These are phyloP conservation scores for Fragaria nilgerrensis DNA, from an alignment of 306 rosid genomes.

Conservation along the genomic window DNA sequence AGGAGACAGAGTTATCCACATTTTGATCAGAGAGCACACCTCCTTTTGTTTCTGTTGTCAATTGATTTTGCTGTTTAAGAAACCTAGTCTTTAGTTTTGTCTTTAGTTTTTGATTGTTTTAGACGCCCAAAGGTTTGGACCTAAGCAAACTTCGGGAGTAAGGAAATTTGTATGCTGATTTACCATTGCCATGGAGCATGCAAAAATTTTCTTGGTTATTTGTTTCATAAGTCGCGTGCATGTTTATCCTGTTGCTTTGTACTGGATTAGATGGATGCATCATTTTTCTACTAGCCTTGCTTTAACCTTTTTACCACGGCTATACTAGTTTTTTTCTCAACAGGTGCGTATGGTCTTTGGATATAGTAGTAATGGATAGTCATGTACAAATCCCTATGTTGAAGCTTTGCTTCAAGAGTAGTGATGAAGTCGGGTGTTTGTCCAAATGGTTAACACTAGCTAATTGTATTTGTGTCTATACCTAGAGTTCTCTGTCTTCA, in stretches of 20 bases:
- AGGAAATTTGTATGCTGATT: background rate
- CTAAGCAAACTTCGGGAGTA: background rate
- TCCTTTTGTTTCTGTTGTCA: constrained; percentile 1
- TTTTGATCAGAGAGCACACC: background rate
- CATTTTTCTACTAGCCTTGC: background rate
- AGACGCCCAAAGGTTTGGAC: constrained; percentile 2
- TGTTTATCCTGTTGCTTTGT: background rate
- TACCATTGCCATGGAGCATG: background rate
- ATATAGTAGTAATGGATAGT: background rate
- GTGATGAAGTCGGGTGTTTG: no score
- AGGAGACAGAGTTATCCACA: background rate
- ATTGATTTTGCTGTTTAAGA: background rate
- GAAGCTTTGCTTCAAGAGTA: background rate
- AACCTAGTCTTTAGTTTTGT: constrained; percentile 2
- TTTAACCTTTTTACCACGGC: background rate
- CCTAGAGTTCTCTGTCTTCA: no score
- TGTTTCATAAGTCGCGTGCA: background rate
- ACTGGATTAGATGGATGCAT: background rate
- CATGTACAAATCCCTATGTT: background rate
- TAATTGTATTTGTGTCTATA: no score
- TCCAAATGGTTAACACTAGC: no score
- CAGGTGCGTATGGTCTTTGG: background rate
- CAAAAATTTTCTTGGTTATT: background rate
- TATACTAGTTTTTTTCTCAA: background rate
- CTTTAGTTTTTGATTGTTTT: background rate